Percentiles rank a stretch among this genome's conserved stretches.
Evolutionary conservation across 164 flowering plant species (phyloP).

Genomic region (Macadamia integrifolia): DNA sequence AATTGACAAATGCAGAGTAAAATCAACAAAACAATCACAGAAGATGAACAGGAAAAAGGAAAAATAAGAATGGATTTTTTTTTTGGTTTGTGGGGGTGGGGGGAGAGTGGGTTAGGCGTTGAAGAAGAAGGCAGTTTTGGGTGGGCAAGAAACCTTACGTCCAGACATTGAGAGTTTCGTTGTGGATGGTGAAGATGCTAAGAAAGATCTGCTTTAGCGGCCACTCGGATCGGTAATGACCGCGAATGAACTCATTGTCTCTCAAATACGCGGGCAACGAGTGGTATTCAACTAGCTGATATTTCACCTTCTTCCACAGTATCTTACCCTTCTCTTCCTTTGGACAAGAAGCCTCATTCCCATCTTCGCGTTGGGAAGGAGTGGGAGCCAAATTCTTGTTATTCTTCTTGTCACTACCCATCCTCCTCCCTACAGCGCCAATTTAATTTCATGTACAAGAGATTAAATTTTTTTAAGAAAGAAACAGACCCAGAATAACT

Average conservation of each 20-base stretch:
- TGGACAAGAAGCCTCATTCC: conserved; percentile 2
- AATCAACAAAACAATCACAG: no score
- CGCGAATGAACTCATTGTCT: conserved; percentile 87
- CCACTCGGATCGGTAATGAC: conserved; percentile 90
- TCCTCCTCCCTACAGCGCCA: conserved; percentile 18
- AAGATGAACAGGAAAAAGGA: no score
- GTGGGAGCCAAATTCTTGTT: conserved; percentile 15
- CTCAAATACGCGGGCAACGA: conserved; percentile 81
- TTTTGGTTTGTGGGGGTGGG: no score
- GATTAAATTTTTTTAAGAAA: not conserved
- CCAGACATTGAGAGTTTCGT: conserved; percentile 96
- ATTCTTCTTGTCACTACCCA: conserved; percentile 9
- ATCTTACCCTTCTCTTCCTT: conserved; percentile 76
- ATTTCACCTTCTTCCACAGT: conserved; percentile 88
- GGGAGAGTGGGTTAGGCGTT: no score
- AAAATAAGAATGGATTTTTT: no score
- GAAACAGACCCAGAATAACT: no score
- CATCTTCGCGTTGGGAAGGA: not conserved
- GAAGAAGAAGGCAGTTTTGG: not conserved
- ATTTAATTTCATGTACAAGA: not conserved
- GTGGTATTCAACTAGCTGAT: conserved; percentile 94
- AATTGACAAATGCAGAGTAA: no score
- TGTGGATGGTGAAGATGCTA: conserved; percentile 87
- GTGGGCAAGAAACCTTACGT: conserved; percentile 53
- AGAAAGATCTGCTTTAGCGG: conserved; percentile 79